Conservation (phyloP, 495 filamentous ascomycete genomes). For the Hyaloscypha hepaticicola region DNA sequence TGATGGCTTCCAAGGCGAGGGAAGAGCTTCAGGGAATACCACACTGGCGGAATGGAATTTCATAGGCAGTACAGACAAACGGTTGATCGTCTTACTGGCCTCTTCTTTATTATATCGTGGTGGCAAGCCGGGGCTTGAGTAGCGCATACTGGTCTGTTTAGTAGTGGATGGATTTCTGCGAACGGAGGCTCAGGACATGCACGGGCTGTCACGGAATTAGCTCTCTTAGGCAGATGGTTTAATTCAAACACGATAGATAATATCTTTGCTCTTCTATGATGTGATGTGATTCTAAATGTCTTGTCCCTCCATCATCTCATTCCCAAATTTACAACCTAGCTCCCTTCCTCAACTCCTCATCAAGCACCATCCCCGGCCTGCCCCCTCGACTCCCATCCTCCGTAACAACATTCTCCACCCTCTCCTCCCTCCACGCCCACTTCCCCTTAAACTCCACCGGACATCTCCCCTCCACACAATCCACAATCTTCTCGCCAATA, state of each 20-base stretch:
- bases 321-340: background rate
- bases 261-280: background rate
- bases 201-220: background rate
- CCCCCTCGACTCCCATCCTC: constrained; percentile 70
- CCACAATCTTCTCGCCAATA: constrained; percentile 73
- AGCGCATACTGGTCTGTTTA: background rate
- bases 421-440: constrained; percentile 64
- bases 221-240: constrained; percentile 8
- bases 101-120: constrained; percentile 10
- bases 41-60: background rate
- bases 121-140: background rate
- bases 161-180: constrained; percentile 17
- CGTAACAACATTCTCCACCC: constrained; percentile 43
- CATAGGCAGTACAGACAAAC: background rate
- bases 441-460: constrained; percentile 57
- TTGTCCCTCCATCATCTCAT: background rate
- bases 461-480: constrained; percentile 58
- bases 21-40: constrained; percentile 25
- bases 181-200: constrained; percentile 5
- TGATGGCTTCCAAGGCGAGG: constrained; percentile 17
- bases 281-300: background rate
- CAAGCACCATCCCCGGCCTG: constrained; percentile 50
- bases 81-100: constrained; percentile 3
- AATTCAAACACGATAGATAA: constrained; percentile 9
- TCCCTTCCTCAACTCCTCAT: constrained; percentile 46